Conservation (phyloP, 2,329 filamentous ascomycete genomes). For the Remersonia thermophila region DNA sequence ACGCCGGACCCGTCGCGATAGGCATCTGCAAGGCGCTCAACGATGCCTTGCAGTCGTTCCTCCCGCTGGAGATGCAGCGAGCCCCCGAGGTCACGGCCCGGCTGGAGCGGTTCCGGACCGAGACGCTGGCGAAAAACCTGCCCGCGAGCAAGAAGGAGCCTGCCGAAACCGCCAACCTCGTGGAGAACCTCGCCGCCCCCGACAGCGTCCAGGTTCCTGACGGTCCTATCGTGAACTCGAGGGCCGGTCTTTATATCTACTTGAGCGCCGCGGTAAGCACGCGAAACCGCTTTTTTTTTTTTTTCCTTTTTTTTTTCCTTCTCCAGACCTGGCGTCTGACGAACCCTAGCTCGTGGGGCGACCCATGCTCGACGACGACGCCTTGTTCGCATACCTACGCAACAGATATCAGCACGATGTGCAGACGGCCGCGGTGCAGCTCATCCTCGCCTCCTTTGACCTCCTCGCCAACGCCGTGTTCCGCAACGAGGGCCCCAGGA, state of each 20-base stretch:
- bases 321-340: constrained; percentile 17
- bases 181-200: constrained; percentile 41
- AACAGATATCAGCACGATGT: constrained; percentile 79
- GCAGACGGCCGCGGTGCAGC: constrained; percentile 64
- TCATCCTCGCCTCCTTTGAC: constrained; percentile 83
- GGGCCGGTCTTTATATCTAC: constrained; percentile 75
- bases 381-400: constrained; percentile 67
- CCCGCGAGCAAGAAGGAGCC: constrained; percentile 38
- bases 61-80: constrained; percentile 44
- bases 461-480: constrained; percentile 79
- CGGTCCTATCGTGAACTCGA: constrained; percentile 58
- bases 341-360: constrained; percentile 59
- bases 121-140: constrained; percentile 43
- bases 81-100: constrained; percentile 40
- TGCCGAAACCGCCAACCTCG: constrained; percentile 42
- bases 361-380: constrained; percentile 70
- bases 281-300: no score
- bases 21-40: constrained; percentile 37
- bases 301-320: no score
- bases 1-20: constrained; percentile 16
- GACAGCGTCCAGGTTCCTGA: constrained; percentile 48
- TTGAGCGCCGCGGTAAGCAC: constrained; percentile 66
- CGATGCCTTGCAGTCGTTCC: constrained; percentile 33
- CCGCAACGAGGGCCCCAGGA: constrained; percentile 40
- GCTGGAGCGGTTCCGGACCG: constrained; percentile 45